Percentiles rank a stretch among this genome's conserved stretches.
Evolutionary conservation across 2,329 filamentous ascomycete species (phyloP).

Genomic region (Ophiocordyceps polyrhachis-furcata): DNA sequence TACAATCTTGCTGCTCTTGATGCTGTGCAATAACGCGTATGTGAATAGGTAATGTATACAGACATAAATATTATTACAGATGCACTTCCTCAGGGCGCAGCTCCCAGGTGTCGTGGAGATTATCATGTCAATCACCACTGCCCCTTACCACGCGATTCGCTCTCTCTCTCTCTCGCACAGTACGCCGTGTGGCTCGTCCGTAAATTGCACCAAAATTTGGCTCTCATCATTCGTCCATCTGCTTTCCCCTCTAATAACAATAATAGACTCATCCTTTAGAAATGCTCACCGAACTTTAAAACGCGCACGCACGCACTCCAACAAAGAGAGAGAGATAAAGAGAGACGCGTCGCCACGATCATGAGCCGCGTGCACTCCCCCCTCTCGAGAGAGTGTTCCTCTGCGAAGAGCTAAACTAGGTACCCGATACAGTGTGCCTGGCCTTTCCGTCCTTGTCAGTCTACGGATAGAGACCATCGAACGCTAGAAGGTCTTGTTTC

Average conservation of each 20-base stretch:
- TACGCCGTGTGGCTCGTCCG: not conserved
- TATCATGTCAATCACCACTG: no score
- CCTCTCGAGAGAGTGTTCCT: not conserved
- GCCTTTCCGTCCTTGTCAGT: not conserved
- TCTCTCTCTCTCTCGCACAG: no score
- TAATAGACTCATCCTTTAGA: not conserved
- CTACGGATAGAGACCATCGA: not conserved
- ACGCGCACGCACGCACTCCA: no score
- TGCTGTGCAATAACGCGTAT: not conserved
- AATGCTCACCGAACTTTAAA: not conserved
- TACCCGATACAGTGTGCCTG: not conserved
- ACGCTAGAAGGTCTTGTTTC: not conserved
- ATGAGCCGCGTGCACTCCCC: not conserved
- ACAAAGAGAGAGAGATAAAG: no score
- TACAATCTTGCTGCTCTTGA: not conserved
- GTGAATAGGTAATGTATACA: no score
- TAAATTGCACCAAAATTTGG: not conserved
- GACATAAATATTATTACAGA: not conserved
- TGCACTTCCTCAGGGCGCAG: not conserved
- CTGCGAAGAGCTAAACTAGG: not conserved
- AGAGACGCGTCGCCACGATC: not conserved
- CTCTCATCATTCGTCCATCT: not conserved
- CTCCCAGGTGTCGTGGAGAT: not conserved
- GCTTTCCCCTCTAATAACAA: not conserved
- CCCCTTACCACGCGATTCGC: no score